phyloP scores from a whole-genome alignment of 257 asterid species.

The Dorcoceras hygrometricum region DNA sequence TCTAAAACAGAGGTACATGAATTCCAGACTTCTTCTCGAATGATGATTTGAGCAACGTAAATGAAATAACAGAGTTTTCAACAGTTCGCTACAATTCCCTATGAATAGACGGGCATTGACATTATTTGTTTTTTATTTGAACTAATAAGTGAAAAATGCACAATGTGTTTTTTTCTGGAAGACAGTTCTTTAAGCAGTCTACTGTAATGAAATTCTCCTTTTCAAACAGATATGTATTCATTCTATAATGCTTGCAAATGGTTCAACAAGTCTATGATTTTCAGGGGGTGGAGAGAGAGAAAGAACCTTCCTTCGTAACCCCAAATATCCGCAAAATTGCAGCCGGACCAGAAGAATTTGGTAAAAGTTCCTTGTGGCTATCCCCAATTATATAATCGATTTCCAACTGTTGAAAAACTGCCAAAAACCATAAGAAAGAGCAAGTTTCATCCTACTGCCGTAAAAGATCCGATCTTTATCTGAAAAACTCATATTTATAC shows the following conservation, averaged over 20 bases:
- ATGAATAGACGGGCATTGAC: background rate
- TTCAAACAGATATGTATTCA: background rate
- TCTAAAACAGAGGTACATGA: background rate
- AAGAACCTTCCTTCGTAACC: slow-evolving; percentile 81
- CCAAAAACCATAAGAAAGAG: slow-evolving; percentile 5
- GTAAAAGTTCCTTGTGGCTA: slow-evolving; percentile 63
- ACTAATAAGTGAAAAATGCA: background rate
- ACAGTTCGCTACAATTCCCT: background rate
- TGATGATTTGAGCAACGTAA: background rate
- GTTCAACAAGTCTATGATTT: background rate
- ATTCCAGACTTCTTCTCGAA: background rate
- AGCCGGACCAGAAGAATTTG: slow-evolving; percentile 71
- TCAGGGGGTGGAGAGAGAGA: slow-evolving; percentile 6
- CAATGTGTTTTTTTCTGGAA: background rate
- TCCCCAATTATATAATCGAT: slow-evolving; percentile 85
- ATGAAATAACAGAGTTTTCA: background rate
- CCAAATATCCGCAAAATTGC: slow-evolving; percentile 91
- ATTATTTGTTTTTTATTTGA: background rate
- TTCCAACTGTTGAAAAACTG: slow-evolving; percentile 93
- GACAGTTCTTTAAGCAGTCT: background rate
- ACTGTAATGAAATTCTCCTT: background rate
- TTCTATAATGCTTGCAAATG: background rate
- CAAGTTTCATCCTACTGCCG: slow-evolving; percentile 12
- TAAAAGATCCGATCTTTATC: background rate
- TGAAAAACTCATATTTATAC: slow-evolving; percentile 1